Evolutionary conservation across 2,329 filamentous ascomycete species (phyloP).

Genomic region (Sclerotinia spermophila): DNA sequence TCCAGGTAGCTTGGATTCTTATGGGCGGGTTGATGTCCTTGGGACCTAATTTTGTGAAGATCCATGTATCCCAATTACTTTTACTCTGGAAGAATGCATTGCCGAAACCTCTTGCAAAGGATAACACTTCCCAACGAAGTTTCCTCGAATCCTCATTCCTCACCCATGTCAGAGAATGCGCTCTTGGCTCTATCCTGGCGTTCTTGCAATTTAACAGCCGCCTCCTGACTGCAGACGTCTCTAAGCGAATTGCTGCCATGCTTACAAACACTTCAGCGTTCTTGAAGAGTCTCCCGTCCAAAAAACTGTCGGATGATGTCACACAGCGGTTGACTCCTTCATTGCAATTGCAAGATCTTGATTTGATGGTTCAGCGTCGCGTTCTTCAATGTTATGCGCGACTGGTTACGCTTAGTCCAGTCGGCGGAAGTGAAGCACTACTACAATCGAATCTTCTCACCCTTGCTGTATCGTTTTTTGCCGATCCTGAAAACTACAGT

Average conservation of each 20-base stretch:
- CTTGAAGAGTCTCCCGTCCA: constrained; percentile 75
- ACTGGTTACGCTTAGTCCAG: constrained; percentile 81
- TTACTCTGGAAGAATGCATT: constrained; percentile 96
- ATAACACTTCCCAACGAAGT: constrained; percentile 80
- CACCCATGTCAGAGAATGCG: constrained; percentile 91
- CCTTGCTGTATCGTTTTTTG: constrained; percentile 84
- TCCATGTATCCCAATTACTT: constrained; percentile 89
- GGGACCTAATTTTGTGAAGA: constrained; percentile 97
- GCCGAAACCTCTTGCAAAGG: constrained; percentile 88
- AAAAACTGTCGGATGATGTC: constrained; percentile 83
- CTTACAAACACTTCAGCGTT: constrained; percentile 91
- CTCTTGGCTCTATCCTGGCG: constrained; percentile 82
- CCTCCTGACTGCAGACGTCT: constrained; percentile 87
- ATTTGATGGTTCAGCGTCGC: constrained; percentile 87
- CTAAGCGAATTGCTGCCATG: constrained; percentile 89
- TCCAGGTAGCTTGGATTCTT: constrained; percentile 96
- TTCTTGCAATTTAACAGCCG: constrained; percentile 93
- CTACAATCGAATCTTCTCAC: constrained; percentile 89
- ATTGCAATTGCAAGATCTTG: constrained; percentile 83
- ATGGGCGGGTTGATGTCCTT: constrained; percentile 96
- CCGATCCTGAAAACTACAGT: constrained; percentile 84
- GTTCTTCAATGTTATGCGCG: constrained; percentile 95
- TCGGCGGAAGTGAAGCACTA: constrained; percentile 78
- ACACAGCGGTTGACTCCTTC: constrained; percentile 79
- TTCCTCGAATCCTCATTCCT: constrained; percentile 88